Evolutionary conservation across 2,329 filamentous ascomycete genomes (phyloP).

Genomic region (Pezicula radicicola): DNA sequence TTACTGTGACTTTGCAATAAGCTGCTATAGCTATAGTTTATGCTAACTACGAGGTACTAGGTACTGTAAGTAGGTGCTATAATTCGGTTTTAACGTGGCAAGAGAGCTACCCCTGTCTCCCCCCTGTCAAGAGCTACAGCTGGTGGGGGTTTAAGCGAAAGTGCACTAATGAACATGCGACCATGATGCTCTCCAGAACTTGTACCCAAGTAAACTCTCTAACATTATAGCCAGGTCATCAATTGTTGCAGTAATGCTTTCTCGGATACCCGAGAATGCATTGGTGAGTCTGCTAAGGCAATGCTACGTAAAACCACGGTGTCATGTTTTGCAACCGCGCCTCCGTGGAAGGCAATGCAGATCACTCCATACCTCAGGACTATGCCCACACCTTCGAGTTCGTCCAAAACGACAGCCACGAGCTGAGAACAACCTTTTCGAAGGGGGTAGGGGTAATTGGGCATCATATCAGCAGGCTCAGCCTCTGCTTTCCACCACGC

Average conservation of each 20-base stretch:
- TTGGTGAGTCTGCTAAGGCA: slow-evolving; percentile 22
- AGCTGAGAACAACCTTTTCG: background rate
- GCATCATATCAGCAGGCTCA: too few species aligned
- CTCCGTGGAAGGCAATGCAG: background rate
- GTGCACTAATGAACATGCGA: slow-evolving; percentile 8
- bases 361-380: slow-evolving; percentile 1
- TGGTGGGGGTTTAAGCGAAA: slow-evolving; percentile 2
- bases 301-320: slow-evolving; percentile 19
- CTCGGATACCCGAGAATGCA: slow-evolving; percentile 19
- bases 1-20: background rate
- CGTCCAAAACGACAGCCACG: background rate
- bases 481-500: too few species aligned
- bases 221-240: slow-evolving; percentile 1
- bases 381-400: background rate
- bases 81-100: too few species aligned
- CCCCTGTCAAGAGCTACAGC: background rate
- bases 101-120: too few species aligned
- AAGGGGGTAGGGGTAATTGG: too few species aligned
- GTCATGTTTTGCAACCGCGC: slow-evolving; percentile 6
- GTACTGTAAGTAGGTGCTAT: too few species aligned
- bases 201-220: background rate
- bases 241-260: slow-evolving; percentile 19
- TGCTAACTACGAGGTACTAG: too few species aligned
- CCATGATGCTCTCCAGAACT: too few species aligned
- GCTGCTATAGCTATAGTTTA: background rate